A percentile compares a stretch with the other conserved stretches of the same genome.
Conservation (phyloP, 169 alveolate species). For the Eimeria necatrix region DNA sequence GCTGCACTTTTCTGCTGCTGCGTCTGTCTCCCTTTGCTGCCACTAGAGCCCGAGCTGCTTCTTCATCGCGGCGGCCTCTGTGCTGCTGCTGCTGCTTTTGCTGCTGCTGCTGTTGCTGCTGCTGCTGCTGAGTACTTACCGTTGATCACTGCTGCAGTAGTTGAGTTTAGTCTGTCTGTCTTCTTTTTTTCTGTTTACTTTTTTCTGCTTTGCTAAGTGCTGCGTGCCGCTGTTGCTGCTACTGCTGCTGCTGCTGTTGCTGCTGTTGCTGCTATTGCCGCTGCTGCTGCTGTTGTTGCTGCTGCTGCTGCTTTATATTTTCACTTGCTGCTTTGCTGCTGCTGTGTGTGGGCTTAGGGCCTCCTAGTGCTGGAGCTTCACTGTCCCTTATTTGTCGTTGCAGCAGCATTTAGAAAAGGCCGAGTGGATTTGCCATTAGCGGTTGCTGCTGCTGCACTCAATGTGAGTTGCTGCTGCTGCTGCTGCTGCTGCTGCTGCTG, state of each 20-base stretch:
- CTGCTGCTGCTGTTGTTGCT: background rate
- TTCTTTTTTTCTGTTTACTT: background rate
- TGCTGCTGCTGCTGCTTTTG: background rate
- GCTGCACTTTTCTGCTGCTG: background rate
- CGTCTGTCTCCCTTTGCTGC: background rate
- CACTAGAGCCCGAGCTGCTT: background rate
- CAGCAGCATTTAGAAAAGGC: background rate
- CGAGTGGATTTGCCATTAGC: conserved; percentile 11
- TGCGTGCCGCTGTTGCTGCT: too few relatives aligned
- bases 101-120: background rate
- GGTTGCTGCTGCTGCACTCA: conserved; percentile 48
- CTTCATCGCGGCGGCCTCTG: background rate
- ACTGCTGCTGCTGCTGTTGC: background rate
- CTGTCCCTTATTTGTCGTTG: background rate
- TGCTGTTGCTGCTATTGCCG: background rate
- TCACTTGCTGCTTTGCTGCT: background rate
- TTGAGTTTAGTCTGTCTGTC: background rate
- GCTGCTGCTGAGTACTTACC: background rate
- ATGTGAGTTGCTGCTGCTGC: conserved; percentile 43
- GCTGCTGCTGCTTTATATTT: background rate
- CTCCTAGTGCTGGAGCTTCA: background rate
- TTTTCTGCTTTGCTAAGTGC: too few relatives aligned
- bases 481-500: conserved; percentile 47
- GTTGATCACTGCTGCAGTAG: too few relatives aligned
- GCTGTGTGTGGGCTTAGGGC: background rate